Base-by-base conservation (phyloP, 169 alveolate species). In the Babesia bovis region DNA sequence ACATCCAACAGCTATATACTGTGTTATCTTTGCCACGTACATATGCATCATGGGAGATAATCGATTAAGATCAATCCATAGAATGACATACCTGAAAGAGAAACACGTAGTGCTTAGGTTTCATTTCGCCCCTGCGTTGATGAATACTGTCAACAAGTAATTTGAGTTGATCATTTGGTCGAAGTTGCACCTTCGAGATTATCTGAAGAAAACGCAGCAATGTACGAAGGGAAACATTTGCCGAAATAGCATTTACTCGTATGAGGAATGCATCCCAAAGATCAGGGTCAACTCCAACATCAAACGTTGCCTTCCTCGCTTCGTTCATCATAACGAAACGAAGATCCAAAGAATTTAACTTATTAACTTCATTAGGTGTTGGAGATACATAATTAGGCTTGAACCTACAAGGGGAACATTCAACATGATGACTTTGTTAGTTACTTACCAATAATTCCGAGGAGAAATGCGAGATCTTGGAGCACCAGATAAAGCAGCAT, bases 31-130 rank as follows among this genome's bases (percentile, higher is more conserved):
- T n/a, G n/a, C n/a, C n/a, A n/a, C n/a, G n/a, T n/a, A n/a, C n/a
- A n/a, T n/a, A n/a, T n/a, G n/a, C n/a, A n/a, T n/a, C n/a, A n/a
- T n/a, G n/a, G n/a, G n/a, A n/a, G n/a, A n/a, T n/a, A n/a, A n/a
- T n/a, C n/a, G n/a, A n/a, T n/a, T n/a, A n/a, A n/a, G n/a, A n/a
- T n/a, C n/a, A n/a, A n/a, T n/a, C n/a, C n/a, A 13, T 7, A 9
- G 45, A 35, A 26, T 1, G 30, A 51, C 81, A 65, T 50, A 82
- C 85, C 72, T 87, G 93, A 59, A 88, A 88, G 21, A 88, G 58
- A 76, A 71, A 88, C 23, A 88, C 93, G 56, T 79, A 88, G 52
- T 88, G 90, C 35, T 88, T 88, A n/a, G 93, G 93, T 52, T 88
- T 88, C 91, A 88, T 79, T 44, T 67, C 77, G 49, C 71, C 73